Evolutionary conservation across 2,329 filamentous ascomycete genomes (phyloP), one percentile per base, ranked within the genome.

Genomic region (Madurella fahalii): DNA sequence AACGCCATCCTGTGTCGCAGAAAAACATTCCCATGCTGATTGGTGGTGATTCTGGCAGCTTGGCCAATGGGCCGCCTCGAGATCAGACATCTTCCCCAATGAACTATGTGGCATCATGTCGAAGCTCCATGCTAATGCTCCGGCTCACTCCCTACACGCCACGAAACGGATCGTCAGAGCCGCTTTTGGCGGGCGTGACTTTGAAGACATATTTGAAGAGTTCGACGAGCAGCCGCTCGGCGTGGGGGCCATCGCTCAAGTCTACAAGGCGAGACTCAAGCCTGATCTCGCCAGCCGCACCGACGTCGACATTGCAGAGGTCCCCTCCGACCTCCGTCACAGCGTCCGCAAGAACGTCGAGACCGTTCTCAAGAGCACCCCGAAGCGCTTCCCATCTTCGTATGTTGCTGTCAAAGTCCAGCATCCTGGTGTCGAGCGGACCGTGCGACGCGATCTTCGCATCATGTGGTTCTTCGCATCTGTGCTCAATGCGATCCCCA

Each of bases 321-420:
- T 61, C 7, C 51, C 47, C 7, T 30, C 52, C 3, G 72, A 74
- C 37, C 68, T 95, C 12, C 79, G 83, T 9, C 77, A 84, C 50
- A 86, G 86, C 61, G 83, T 96, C 44, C 80, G 82, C 58, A 90
- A 85, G 63, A 95, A 91, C 58, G 88, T 99, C 11, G 88, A 95
- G 62, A 86, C 85, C 0, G 80, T 96, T 1, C 79, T 96, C 57
- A 97, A 97, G 72, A 93, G 86, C 67, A 87, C 85, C 0, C 92
- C 93, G 0, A 85, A 88, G 50, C 80, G 90, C 54, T 88, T 96
- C 0, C 94, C 94, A 0, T 97, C 93, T 0, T 86, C 82, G 0
- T 95, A 96, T 68, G 94, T 99, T 15, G 94, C 94, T 11, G 84
- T 99, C 72, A 99, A 99, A 70, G 94, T 99, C 42, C 78, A 97